Conservation (phyloP, 2,329 filamentous ascomycete genomes). For the Iodosphaeria phyllophila region DNA sequence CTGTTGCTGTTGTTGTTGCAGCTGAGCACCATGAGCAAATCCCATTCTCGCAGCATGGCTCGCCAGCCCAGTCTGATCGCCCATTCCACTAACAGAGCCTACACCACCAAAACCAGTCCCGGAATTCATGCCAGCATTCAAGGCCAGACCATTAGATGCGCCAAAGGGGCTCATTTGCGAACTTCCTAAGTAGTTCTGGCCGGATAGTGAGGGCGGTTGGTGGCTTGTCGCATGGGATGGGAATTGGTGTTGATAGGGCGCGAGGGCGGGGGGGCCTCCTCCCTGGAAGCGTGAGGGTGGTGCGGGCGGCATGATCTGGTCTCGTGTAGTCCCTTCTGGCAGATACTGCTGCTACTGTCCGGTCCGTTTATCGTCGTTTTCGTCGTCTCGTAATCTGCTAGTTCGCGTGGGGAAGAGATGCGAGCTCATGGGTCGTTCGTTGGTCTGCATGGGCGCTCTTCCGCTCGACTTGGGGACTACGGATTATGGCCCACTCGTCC, state of each 20-base stretch:
- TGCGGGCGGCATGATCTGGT: constrained; percentile 19
- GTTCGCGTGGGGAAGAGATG: too few species aligned
- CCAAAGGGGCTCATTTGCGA: constrained; percentile 47
- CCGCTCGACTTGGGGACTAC: too few species aligned
- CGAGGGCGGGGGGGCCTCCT: constrained; percentile 22
- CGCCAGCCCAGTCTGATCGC: constrained; percentile 53
- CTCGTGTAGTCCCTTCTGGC: too few species aligned
- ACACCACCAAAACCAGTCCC: constrained; percentile 30
- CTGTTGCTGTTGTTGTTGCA: constrained; percentile 34
- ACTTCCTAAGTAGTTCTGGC: constrained; percentile 55
- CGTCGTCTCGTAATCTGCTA: too few species aligned
- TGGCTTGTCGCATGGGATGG: constrained; percentile 32
- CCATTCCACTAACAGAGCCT: constrained; percentile 9
- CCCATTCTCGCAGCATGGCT: constrained; percentile 79
- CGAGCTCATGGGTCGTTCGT: too few species aligned
- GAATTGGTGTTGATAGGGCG: constrained; percentile 31
- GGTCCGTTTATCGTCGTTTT: too few species aligned
- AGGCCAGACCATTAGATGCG: constrained; percentile 36
- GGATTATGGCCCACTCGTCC: too few species aligned
- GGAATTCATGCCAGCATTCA: constrained; percentile 34
- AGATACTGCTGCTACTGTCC: too few species aligned
- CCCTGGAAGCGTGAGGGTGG: constrained; percentile 25
- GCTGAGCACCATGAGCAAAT: constrained; percentile 54
- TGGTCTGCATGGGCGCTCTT: too few species aligned
- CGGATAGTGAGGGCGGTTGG: constrained; percentile 37